These are phyloP conservation scores for Saposhnikovia divaricata DNA, from an alignment of 129 eudicot genomes.

Conservation along the genomic window DNA sequence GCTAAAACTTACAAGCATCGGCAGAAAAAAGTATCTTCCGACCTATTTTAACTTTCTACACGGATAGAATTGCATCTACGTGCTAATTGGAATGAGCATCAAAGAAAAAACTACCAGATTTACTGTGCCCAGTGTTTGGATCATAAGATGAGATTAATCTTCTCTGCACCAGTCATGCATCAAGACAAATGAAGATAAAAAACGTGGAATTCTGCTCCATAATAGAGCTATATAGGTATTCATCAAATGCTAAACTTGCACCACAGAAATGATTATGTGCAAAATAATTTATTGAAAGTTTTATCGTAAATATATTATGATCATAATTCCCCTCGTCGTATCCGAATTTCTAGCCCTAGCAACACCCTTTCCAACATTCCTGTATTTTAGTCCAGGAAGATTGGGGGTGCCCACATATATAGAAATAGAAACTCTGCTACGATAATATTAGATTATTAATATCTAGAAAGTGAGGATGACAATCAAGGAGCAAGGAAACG, in stretches of 20 bases:
- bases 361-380: too few relatives aligned
- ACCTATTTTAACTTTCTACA: constrained; percentile 6
- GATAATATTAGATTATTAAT: too few relatives aligned
- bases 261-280: not conserved
- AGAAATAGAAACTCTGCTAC: too few relatives aligned
- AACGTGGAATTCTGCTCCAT: too few relatives aligned
- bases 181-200: constrained; percentile 3
- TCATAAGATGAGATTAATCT: constrained; percentile 27
- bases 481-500: too few relatives aligned
- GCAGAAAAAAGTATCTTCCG: not conserved
- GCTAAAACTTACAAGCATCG: not conserved
- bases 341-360: too few relatives aligned
- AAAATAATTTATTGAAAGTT: too few relatives aligned
- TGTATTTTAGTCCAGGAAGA: too few relatives aligned
- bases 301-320: not conserved
- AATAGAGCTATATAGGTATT: not conserved
- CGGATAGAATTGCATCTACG: constrained; percentile 18
- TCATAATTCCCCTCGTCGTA: too few relatives aligned
- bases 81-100: not conserved
- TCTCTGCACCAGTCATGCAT: constrained; percentile 30
- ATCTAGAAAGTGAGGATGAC: too few relatives aligned
- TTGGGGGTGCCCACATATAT: too few relatives aligned
- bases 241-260: not conserved
- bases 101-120: not conserved
- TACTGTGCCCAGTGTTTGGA: constrained; percentile 11